These are phyloP conservation scores for Eremochloa ophiuroides DNA, from an alignment of 176 grass and related monocot genomes.

Conservation along the genomic window DNA sequence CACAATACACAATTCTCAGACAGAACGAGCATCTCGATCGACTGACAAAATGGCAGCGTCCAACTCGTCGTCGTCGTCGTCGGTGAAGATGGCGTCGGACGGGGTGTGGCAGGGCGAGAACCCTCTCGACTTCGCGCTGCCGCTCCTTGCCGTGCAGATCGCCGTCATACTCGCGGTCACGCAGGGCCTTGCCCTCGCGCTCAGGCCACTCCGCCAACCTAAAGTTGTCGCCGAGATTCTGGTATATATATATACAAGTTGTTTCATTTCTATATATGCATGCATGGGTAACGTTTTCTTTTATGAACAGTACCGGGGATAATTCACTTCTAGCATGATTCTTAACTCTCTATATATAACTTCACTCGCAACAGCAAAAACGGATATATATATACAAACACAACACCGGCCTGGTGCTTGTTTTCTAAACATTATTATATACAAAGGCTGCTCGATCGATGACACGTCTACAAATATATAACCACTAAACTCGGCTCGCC, in stretches of 20 bases:
- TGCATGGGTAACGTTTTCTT: not conserved
- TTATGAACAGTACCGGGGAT: not conserved
- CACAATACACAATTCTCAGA: too few species aligned
- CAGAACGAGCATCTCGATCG: too few species aligned
- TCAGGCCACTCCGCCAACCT: constrained; percentile 47
- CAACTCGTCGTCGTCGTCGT: not conserved
- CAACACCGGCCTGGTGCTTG: too few species aligned
- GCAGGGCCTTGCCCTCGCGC: constrained; percentile 31
- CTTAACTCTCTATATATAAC: too few species aligned
- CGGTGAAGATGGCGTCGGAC: constrained; percentile 48
- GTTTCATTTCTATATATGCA: not conserved
- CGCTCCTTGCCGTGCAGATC: constrained; percentile 44
- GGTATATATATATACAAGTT: constrained; percentile 27
- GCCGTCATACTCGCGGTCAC: constrained; percentile 31
- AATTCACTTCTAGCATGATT: too few species aligned
- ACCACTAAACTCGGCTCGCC: too few species aligned
- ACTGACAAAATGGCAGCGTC: too few species aligned
- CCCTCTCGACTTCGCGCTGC: constrained; percentile 39
- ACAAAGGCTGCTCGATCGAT: too few species aligned
- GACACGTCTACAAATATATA: too few species aligned
- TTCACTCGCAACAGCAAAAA: too few species aligned
- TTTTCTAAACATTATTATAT: too few species aligned
- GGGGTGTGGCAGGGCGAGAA: constrained; percentile 60
- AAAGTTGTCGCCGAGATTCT: constrained; percentile 48
- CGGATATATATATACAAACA: too few species aligned